Evolutionary conservation across 2,329 filamentous ascomycete genomes (phyloP), one percentile per base, ranked within the genome.

Genomic region (Colletotrichum sp.): DNA sequence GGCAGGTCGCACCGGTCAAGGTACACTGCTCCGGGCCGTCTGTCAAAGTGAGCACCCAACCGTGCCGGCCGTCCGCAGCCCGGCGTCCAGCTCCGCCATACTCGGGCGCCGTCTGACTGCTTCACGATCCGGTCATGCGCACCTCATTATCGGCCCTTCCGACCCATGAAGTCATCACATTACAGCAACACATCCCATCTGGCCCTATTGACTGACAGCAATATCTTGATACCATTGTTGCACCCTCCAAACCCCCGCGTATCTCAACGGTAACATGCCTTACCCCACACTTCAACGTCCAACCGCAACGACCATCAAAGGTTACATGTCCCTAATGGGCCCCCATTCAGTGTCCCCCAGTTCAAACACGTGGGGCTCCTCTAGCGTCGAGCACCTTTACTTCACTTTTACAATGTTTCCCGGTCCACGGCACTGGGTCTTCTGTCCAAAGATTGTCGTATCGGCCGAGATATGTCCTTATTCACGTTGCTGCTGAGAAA

Each of bases 271-370:
- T 38, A 59, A 68, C 65, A 52, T 68, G 30, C 48, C 65, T 38
- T 68, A 59, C 52, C 65, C 65, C 65, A 59, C 65, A 68, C 30
- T 68, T 5, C 65, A 48, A 59, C 48, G 36, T 18, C 36, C 36
- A 38, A 38, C 7, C 7, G 36, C 55, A 58, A 4, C 24, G 28
- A 36, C 24, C 32, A 38, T 68, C 30, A 52, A 16, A 59, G 36
- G 65, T 68, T 59, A 68, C 65, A 58, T 68, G 8, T 59, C 32
- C 52, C 48, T 24, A 55, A 55, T 55, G n/a, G 48, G 36, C 4
- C 36, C 34, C 34, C n/a, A n/a, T n/a, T n/a, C n/a, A n/a, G n/a
- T n/a, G n/a, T n/a, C n/a, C n/a, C n/a, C n/a, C n/a, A n/a, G n/a
- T n/a, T n/a, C n/a, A n/a, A n/a, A n/a, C n/a, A n/a, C n/a, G n/a